These are phyloP conservation scores for Debaryomyces robertsiae DNA, from an alignment of 1,139 yeast species.

Conservation along the genomic window DNA sequence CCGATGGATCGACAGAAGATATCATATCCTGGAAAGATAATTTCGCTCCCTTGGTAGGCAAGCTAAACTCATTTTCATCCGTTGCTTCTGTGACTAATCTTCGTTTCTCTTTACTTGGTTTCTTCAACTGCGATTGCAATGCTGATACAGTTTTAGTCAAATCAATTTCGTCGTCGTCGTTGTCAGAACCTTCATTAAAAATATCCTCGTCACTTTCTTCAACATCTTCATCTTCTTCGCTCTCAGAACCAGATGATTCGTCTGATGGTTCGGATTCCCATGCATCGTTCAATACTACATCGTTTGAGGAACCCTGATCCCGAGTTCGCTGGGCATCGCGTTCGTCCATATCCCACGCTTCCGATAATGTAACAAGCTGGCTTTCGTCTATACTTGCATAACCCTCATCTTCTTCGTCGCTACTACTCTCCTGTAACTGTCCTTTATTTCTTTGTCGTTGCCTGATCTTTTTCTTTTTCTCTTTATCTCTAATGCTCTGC, in stretches of 20 bases:
- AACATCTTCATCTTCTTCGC: slow-evolving; percentile 31
- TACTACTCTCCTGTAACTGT: slow-evolving; percentile 22
- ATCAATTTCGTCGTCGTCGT: slow-evolving; percentile 33
- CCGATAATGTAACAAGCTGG: slow-evolving; percentile 75
- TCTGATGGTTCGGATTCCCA: slow-evolving; percentile 38
- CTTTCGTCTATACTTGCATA: slow-evolving; percentile 68
- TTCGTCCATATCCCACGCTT: slow-evolving; percentile 87
- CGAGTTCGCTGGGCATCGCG: slow-evolving; percentile 36
- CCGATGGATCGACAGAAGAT: slow-evolving; percentile 55
- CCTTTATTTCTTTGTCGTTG: slow-evolving; percentile 25
- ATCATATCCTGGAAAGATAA: slow-evolving; percentile 78
- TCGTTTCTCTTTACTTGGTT: slow-evolving; percentile 41
- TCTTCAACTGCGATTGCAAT: slow-evolving; percentile 32
- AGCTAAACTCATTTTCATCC: slow-evolving; percentile 70
- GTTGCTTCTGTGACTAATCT: slow-evolving; percentile 52
- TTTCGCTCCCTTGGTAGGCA: slow-evolving; percentile 62
- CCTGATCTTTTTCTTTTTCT: slow-evolving; percentile 36
- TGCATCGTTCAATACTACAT: slow-evolving; percentile 45
- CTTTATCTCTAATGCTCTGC: slow-evolving; percentile 63
- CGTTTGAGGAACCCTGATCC: slow-evolving; percentile 22
- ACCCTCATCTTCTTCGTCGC: slow-evolving; percentile 42
- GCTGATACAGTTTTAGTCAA: slow-evolving; percentile 36
- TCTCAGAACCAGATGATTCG: slow-evolving; percentile 24
- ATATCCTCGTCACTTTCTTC: slow-evolving; percentile 31
- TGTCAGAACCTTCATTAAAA: slow-evolving; percentile 18